These are phyloP conservation scores for Aleurites moluccanus DNA, from an alignment of 441 rosid genomes.

Conservation along the genomic window DNA sequence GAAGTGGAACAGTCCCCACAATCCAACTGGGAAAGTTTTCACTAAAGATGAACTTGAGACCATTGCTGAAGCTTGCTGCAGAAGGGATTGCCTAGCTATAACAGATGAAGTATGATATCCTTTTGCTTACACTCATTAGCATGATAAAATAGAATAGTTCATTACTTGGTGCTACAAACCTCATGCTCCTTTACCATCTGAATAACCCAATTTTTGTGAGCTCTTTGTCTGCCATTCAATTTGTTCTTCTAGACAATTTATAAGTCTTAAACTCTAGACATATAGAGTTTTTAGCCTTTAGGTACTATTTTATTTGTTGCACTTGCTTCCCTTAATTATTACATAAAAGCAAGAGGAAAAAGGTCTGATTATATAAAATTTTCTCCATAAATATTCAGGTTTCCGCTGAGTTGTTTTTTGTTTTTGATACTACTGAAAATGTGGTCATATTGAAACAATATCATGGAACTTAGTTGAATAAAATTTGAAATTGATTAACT, in stretches of 20 bases:
- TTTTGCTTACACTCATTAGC: slow-evolving; percentile 14
- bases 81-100: slow-evolving; percentile 52
- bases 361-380: background rate
- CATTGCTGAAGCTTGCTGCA: slow-evolving; percentile 51
- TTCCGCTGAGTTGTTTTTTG: background rate
- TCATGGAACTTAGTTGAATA: background rate
- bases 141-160: background rate
- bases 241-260: background rate
- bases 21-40: slow-evolving; percentile 75
- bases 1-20: slow-evolving; percentile 56
- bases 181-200: slow-evolving; percentile 5
- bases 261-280: background rate
- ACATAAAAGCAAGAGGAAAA: background rate
- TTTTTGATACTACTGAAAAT: background rate
- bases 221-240: background rate
- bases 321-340: background rate
- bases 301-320: background rate
- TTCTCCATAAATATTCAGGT: background rate
- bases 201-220: background rate
- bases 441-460: background rate
- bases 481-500: background rate
- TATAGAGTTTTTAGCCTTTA: background rate
- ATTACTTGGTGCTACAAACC: background rate
- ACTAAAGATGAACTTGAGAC: slow-evolving; percentile 46
- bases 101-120: slow-evolving; percentile 54